Percentiles rank a stretch among this genome's conserved stretches.
These are phyloP conservation scores for Pyrenochaeta sp. DNA, from an alignment of 2,329 filamentous ascomycete genomes.

Conservation along the genomic window DNA sequence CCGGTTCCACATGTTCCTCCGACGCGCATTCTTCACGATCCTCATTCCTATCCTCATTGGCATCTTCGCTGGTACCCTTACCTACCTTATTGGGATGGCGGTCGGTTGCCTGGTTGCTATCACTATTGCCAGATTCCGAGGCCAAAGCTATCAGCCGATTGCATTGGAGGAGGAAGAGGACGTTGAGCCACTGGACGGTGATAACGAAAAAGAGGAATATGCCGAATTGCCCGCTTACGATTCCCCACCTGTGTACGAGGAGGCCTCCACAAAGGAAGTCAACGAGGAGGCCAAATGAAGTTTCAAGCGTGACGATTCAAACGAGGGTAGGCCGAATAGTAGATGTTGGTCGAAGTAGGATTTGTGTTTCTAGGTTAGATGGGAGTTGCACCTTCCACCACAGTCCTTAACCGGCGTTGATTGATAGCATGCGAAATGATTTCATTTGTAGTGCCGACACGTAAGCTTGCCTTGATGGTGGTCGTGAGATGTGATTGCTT, in stretches of 20 bases:
- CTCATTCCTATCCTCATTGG: constrained; percentile 73
- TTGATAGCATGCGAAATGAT: constrained; percentile 11
- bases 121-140: constrained; percentile 64
- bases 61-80: constrained; percentile 70
- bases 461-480: background rate
- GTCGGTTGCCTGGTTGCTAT: constrained; percentile 68
- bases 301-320: too few species aligned
- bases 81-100: constrained; percentile 71
- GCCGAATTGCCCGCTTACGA: constrained; percentile 47
- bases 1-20: constrained; percentile 39
- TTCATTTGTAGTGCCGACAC: constrained; percentile 1
- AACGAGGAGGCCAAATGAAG: constrained; percentile 32
- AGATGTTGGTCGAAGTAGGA: background rate
- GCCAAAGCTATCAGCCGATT: constrained; percentile 48
- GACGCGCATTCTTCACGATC: constrained; percentile 67
- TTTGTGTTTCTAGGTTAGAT: constrained; percentile 3
- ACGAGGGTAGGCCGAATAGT: background rate
- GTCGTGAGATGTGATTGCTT: background rate
- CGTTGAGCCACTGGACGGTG: constrained; percentile 23
- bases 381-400: constrained; percentile 2
- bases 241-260: constrained; percentile 49
- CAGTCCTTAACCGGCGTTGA: constrained; percentile 3
- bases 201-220: constrained; percentile 42
- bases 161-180: constrained; percentile 38
- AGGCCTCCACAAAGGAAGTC: constrained; percentile 41